Base-by-base conservation (phyloP, 2,329 filamentous ascomycete species). In the Penicillium sclerotiorum region DNA sequence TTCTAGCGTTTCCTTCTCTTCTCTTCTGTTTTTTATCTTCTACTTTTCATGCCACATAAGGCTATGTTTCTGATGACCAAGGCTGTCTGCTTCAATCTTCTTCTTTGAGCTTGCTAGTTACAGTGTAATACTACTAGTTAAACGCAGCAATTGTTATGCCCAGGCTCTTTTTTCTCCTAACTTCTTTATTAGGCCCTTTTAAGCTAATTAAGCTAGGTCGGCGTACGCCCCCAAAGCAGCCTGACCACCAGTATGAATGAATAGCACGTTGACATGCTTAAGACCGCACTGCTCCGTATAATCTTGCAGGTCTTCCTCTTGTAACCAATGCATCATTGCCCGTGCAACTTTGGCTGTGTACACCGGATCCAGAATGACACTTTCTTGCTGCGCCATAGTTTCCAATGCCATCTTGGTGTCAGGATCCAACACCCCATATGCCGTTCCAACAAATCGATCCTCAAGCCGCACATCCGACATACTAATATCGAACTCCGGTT, bases 181-280 rank as follows among this genome's bases (percentile, higher is more conserved):
- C 18, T 23, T 42, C 28, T 22, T 21, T 20, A 21, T 41, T 13
- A n/a, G n/a, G n/a, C n/a, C n/a, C n/a, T n/a, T n/a, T n/a, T n/a
- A n/a, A n/a, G n/a, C n/a, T n/a, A n/a, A n/a, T 27, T 13, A 35
- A 5, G 20, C 30, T n/a, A 32, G 18, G 30, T 46, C 43, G 5
- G 45, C 25, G 25, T 28, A 28, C 13, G 25, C 25, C 25, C 60
- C 55, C n/a, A 71, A 40, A 1, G 67, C 64, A 32, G 64, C 58
- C 49, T 71, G 68, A 5, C 68, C 68, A 8, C 68, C 68, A 1
- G 68, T 71, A 54, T 71, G 68, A n/a, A 71, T 64, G 30, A 71
- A 70, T 17, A 71, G 53, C 7, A 59, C 62, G 60, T 70, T 71
- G 7, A 63, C 50, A n/a, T 53, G 37, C n/a, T 56, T 41, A 27